Percentiles rank a stretch among this genome's conserved stretches.
phyloP scores from a whole-genome alignment of 1,139 yeast species.

The Blastobotrys apis region DNA sequence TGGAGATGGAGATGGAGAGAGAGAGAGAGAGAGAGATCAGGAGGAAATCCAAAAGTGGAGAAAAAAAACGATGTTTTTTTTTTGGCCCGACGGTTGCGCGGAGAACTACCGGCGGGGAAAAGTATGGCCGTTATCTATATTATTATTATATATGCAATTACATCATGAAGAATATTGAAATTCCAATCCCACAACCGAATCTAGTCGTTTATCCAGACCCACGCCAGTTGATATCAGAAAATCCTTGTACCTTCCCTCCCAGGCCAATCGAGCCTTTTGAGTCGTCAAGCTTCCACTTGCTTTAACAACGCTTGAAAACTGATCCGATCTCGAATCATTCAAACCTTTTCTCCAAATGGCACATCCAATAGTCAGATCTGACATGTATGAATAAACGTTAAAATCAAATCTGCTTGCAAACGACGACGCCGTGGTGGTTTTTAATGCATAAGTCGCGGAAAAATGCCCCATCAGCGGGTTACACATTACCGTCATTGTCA shows the following conservation, averaged over 20 bases:
- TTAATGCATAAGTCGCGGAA: conserved; percentile 82
- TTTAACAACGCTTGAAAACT: conserved; percentile 64
- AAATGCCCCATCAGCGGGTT: conserved; percentile 91
- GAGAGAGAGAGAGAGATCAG: no score
- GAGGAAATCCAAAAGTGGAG: no score
- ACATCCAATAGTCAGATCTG: conserved; percentile 81
- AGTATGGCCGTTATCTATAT: no score
- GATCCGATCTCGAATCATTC: conserved; percentile 13
- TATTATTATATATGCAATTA: neutral
- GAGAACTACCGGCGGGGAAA: no score
- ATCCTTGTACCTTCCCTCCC: conserved; percentile 88
- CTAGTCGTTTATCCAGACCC: conserved; percentile 41
- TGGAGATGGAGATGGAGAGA: neutral
- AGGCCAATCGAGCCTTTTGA: conserved; percentile 56
- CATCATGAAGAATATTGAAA: conserved; percentile 34
- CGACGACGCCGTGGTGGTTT: conserved; percentile 70
- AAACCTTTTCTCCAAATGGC: conserved; percentile 54
- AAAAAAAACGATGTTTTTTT: no score
- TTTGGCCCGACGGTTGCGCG: no score
- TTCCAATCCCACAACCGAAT: conserved; percentile 37
- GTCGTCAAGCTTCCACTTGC: conserved; percentile 67
- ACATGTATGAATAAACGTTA: conserved; percentile 84
- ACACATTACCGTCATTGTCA: conserved; percentile 79
- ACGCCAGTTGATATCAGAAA: conserved; percentile 77
- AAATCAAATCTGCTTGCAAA: conserved; percentile 85